Evolutionary conservation across 257 asterid genomes (phyloP).

Genomic region (Plantago elongata): DNA sequence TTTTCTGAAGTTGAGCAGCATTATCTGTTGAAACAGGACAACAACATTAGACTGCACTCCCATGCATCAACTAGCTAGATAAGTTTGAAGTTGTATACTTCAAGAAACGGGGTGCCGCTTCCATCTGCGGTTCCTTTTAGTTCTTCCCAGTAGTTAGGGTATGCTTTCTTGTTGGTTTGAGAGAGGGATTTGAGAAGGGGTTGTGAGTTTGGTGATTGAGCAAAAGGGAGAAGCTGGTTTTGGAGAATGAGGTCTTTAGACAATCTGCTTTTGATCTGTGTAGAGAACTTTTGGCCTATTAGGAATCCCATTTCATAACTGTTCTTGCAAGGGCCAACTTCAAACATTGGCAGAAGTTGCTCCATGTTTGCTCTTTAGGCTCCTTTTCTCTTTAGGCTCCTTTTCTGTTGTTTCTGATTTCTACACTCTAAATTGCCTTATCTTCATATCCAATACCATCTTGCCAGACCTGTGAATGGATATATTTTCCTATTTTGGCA

Average conservation of each 20-base stretch:
- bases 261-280: slow-evolving; percentile 51
- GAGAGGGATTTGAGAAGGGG: slow-evolving; percentile 47
- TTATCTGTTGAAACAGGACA: slow-evolving; percentile 39
- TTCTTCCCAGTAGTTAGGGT: slow-evolving; percentile 72
- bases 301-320: slow-evolving; percentile 49
- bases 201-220: slow-evolving; percentile 40
- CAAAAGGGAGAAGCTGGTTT: slow-evolving; percentile 74
- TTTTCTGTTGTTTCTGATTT: too few relatives aligned
- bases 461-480: too few relatives aligned
- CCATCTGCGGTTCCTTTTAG: slow-evolving; percentile 75
- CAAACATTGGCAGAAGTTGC: slow-evolving; percentile 38
- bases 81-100: slow-evolving; percentile 27
- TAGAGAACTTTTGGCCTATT: slow-evolving; percentile 58
- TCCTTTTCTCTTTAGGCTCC: too few relatives aligned
- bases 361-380: neutral
- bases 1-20: slow-evolving; percentile 78
- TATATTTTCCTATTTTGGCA: too few relatives aligned
- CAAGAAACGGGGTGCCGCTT: slow-evolving; percentile 61
- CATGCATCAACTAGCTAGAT: neutral
- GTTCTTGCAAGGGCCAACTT: slow-evolving; percentile 63
- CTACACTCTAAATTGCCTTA: too few relatives aligned
- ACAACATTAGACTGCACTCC: neutral
- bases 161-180: slow-evolving; percentile 41
- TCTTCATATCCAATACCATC: too few relatives aligned
- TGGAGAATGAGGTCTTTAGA: slow-evolving; percentile 60